Conservation (phyloP, 73 alveolate species). For the Durusdinium trenchii region DNA sequence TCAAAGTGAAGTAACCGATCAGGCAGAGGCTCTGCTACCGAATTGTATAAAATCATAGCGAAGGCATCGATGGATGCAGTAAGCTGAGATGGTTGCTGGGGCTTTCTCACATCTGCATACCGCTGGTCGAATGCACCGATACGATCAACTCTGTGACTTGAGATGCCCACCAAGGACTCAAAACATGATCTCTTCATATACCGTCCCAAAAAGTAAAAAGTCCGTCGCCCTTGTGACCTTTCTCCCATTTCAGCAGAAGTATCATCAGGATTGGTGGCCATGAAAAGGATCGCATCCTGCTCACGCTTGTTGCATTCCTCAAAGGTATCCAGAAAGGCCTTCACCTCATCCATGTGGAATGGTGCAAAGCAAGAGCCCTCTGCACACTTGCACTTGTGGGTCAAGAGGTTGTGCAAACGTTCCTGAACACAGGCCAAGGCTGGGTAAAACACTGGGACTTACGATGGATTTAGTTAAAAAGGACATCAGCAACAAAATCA, state of each 20-base stretch:
- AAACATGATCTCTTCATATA: neutral
- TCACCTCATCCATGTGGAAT: neutral
- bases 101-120: neutral
- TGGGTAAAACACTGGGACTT: too few relatives aligned
- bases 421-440: too few relatives aligned
- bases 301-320: neutral
- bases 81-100: neutral
- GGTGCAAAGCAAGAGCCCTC: neutral
- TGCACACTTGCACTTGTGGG: neutral
- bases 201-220: neutral
- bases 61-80: slow-evolving; percentile 40
- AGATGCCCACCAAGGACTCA: neutral
- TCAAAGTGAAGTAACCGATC: neutral
- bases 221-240: neutral
- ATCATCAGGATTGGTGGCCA: neutral
- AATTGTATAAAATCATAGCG: slow-evolving; percentile 14
- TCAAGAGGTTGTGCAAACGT: neutral
- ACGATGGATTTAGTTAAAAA: neutral
- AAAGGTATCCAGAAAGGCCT: neutral
- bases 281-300: slow-evolving; percentile 22
- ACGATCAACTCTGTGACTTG: neutral
- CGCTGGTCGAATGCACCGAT: slow-evolving; percentile 26
- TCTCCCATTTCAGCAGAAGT: too few relatives aligned
- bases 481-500: neutral
- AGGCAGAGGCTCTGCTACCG: slow-evolving; percentile 27